Percentiles rank a stretch among this genome's conserved stretches.
These are phyloP conservation scores for Chaetomidium leptoderma DNA, from an alignment of 495 filamentous ascomycete genomes.

Conservation along the genomic window DNA sequence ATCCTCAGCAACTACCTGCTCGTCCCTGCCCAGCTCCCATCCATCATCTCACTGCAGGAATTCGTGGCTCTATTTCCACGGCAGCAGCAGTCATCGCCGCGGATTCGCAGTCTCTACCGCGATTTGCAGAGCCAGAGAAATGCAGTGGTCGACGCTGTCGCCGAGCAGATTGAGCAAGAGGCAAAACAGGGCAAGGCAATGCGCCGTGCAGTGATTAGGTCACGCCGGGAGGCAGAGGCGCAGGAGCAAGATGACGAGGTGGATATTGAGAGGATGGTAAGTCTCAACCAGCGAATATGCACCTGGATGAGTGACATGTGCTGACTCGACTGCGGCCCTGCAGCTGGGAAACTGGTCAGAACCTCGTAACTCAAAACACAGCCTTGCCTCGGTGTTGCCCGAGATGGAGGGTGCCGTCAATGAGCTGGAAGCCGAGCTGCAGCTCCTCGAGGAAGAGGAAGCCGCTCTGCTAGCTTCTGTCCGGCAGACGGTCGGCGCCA, in stretches of 20 bases:
- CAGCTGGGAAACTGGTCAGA: constrained; percentile 58
- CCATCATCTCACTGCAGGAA: constrained; percentile 65
- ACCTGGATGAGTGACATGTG: not conserved
- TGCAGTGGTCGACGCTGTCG: constrained; percentile 62
- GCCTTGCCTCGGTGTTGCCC: constrained; percentile 58
- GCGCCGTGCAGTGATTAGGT: constrained; percentile 56
- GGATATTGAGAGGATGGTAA: constrained; percentile 65
- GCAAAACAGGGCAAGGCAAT: constrained; percentile 58
- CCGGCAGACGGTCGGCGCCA: constrained; percentile 57
- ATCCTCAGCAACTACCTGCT: constrained; percentile 78
- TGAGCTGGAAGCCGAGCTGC: constrained; percentile 63
- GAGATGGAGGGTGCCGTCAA: constrained; percentile 62
- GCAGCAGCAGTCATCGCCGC: constrained; percentile 62
- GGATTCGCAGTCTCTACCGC: constrained; percentile 70
- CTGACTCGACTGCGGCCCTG: constrained; percentile 36
- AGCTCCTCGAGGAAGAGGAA: constrained; percentile 60
- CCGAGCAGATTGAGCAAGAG: constrained; percentile 64
- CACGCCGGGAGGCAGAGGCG: constrained; percentile 49
- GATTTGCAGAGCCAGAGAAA: constrained; percentile 71
- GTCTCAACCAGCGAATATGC: constrained; percentile 16
- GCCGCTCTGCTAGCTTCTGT: constrained; percentile 56
- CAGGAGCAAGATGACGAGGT: constrained; percentile 60
- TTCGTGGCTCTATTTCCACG: constrained; percentile 76
- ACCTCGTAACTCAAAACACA: constrained; percentile 48
- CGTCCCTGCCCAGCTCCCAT: constrained; percentile 65